Evolutionary conservation across 345 rosid genomes (phyloP).

Genomic region (Gossypium rotundifolium): DNA sequence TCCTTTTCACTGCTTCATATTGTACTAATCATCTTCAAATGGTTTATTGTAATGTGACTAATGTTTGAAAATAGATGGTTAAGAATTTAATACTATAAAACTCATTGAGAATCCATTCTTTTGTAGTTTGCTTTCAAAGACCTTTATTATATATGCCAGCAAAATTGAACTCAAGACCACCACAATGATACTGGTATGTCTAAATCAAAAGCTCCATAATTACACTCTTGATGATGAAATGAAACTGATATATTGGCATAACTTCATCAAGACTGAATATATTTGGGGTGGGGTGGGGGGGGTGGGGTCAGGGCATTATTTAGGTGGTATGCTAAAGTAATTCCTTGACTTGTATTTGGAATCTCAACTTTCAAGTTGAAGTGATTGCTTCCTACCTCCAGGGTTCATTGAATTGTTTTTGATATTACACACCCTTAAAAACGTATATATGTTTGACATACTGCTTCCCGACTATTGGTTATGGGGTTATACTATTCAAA

Average conservation of each 20-base stretch:
- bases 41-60: neutral
- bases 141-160: neutral
- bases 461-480: too few species aligned
- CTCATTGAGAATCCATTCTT: neutral
- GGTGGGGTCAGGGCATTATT: neutral
- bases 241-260: neutral
- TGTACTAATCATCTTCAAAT: neutral
- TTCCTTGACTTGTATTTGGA: neutral
- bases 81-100: neutral
- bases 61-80: neutral
- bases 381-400: neutral
- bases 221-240: conserved; percentile 6
- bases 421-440: too few species aligned
- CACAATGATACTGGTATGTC: neutral
- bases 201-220: neutral
- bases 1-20: neutral
- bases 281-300: too few species aligned
- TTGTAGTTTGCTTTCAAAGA: neutral
- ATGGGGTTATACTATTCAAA: neutral
- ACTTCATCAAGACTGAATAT: too few species aligned
- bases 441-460: too few species aligned
- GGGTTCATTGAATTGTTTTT: neutral
- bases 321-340: neutral
- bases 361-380: neutral
- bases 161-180: neutral